A percentile compares a stretch with the other conserved stretches of the same genome.
These are phyloP conservation scores for Blepharisma japonicum DNA, from an alignment of 73 alveolate genomes.

Conservation along the genomic window DNA sequence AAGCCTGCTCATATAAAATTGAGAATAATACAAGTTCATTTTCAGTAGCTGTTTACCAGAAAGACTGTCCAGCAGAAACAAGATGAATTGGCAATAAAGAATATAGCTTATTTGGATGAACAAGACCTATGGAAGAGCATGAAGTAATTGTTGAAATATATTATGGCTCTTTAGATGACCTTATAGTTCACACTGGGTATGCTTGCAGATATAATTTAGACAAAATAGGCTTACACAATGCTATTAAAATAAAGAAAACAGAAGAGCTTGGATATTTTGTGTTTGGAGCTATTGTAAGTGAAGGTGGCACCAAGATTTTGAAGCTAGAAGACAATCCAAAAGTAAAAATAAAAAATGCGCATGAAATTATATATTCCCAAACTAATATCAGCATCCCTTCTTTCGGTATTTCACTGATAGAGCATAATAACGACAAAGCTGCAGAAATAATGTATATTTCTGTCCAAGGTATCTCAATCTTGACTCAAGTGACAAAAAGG, in stretches of 20 bases:
- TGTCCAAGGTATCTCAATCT: conserved; percentile 33
- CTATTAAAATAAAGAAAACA: not conserved
- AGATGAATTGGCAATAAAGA: not conserved
- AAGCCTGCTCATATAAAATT: conserved; percentile 9
- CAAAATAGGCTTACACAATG: not conserved
- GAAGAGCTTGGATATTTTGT: not conserved
- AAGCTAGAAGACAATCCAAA: conserved; percentile 17
- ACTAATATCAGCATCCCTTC: conserved; percentile 25
- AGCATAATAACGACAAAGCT: conserved; percentile 25
- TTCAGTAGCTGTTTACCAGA: not conserved
- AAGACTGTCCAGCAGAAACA: not conserved
- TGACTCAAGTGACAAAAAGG: conserved; percentile 33
- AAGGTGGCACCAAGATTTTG: conserved; percentile 23
- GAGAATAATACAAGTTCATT: not conserved
- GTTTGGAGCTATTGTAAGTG: conserved; percentile 12
- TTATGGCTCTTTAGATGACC: not conserved
- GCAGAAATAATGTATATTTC: conserved; percentile 38
- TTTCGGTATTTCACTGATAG: conserved; percentile 46
- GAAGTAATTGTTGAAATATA: conserved; percentile 5
- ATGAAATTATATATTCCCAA: conserved; percentile 38
- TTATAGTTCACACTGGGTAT: not conserved
- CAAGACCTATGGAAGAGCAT: conserved; percentile 4
- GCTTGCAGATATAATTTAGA: not conserved
- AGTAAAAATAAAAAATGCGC: conserved; percentile 9
- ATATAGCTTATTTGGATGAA: conserved; percentile 3